Percentiles rank a stretch among this genome's conserved stretches.
These are phyloP conservation scores for Leishmania aethiopica DNA, from an alignment of 208 protist species.

Conservation along the genomic window DNA sequence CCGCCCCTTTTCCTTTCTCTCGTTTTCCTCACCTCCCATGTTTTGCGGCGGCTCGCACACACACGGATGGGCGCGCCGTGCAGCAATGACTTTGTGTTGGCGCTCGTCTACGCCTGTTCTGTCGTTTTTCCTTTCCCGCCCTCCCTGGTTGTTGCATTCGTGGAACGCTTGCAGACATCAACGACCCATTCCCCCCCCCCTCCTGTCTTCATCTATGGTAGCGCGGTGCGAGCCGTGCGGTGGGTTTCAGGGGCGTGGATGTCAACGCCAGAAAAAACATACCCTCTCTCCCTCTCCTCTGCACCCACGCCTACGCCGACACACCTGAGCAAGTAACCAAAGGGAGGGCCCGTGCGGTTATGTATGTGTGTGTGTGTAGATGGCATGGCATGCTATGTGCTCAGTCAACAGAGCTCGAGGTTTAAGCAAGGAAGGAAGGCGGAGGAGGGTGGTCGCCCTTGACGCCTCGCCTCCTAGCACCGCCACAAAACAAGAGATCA, in stretches of 20 bases:
- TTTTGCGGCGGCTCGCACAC: not conserved
- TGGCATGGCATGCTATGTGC: not conserved
- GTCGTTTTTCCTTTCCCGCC: not conserved
- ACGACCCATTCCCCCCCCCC: not conserved
- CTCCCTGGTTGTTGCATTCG: not conserved
- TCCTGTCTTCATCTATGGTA: no score
- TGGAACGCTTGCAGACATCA: not conserved
- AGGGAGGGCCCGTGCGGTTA: no score
- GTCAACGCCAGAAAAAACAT: not conserved
- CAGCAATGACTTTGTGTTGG: not conserved
- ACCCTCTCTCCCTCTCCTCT: not conserved
- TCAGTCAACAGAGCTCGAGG: not conserved
- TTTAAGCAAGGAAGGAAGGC: not conserved
- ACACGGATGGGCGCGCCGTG: not conserved
- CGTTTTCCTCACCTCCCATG: not conserved
- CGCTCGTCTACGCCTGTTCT: not conserved
- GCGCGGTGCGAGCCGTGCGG: not conserved
- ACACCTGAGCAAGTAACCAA: not conserved
- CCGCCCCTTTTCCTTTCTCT: not conserved
- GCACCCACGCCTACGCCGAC: not conserved
- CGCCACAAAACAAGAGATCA: not conserved
- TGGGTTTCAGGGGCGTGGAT: not conserved
- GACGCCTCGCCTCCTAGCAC: not conserved
- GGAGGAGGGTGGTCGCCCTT: not conserved
- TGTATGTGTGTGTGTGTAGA: no score